These are phyloP conservation scores for Sporobolomyces roseus DNA, from an alignment of 768 basidiomycete species.

Conservation along the genomic window DNA sequence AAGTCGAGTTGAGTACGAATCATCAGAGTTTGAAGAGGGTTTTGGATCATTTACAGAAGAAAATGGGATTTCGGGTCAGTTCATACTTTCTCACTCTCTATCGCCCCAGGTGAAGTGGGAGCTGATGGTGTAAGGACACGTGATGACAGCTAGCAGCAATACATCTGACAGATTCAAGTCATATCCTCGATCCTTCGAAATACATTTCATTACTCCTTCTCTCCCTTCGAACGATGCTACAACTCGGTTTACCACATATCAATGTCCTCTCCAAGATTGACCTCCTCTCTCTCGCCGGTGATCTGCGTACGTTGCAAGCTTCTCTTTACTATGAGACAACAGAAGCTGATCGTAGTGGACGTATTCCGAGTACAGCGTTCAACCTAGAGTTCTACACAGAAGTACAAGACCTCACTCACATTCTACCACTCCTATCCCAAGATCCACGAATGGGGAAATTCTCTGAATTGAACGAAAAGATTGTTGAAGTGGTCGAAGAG, in stretches of 20 bases:
- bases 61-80: conserved; percentile 79
- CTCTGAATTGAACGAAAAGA: conserved; percentile 74
- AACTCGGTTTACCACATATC: conserved; percentile 94
- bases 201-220: conserved; percentile 88
- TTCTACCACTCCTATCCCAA: conserved; percentile 65
- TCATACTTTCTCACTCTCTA: background rate
- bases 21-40: conserved; percentile 83
- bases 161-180: conserved; percentile 93
- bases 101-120: background rate
- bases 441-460: conserved; percentile 60
- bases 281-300: conserved; percentile 81
- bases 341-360: background rate
- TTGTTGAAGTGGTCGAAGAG: conserved; percentile 90
- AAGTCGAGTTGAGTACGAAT: conserved; percentile 95
- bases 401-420: conserved; percentile 87
- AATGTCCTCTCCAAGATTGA: conserved; percentile 97
- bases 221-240: conserved; percentile 93
- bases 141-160: conserved; percentile 76
- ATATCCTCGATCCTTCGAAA: conserved; percentile 92
- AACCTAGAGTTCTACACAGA: conserved; percentile 97
- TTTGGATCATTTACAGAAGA: conserved; percentile 68
- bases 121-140: background rate
- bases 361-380: conserved; percentile 61
- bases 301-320: conserved; percentile 62
- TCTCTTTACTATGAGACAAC: background rate